A percentile compares a stretch with the other conserved stretches of the same genome.
Evolutionary conservation across 2,329 filamentous ascomycete species (phyloP).

Genomic region (Fusarium heterosporum): DNA sequence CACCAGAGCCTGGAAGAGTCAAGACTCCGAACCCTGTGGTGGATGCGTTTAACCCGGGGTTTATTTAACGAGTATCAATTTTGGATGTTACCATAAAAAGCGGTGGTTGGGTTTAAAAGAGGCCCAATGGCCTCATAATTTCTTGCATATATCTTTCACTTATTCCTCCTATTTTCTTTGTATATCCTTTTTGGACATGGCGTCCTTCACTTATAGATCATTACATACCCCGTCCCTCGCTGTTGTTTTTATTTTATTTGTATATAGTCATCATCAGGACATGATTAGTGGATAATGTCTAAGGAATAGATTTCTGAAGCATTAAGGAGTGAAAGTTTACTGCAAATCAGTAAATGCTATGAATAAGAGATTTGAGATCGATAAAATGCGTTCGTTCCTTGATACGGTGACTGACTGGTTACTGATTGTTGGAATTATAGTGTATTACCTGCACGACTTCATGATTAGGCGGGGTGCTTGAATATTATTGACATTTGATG

Average conservation of each 20-base stretch:
- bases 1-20: constrained; percentile 13
- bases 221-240: constrained; percentile 37
- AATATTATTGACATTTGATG: too few relatives aligned
- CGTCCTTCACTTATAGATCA: constrained; percentile 38
- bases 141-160: constrained; percentile 20
- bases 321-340: neutral
- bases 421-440: neutral
- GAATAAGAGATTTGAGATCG: neutral
- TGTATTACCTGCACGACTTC: too few relatives aligned
- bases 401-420: too few relatives aligned
- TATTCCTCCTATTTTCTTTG: constrained; percentile 12
- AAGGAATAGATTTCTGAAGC: constrained; percentile 31
- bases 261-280: constrained; percentile 36
- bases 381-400: neutral
- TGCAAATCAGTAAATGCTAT: neutral
- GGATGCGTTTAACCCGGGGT: constrained; percentile 43
- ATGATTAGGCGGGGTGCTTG: too few relatives aligned
- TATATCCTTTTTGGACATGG: constrained; percentile 21
- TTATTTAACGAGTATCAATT: constrained; percentile 34
- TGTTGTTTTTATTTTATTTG: constrained; percentile 11
- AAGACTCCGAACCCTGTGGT: constrained; percentile 42
- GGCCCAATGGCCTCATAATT: constrained; percentile 29
- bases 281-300: constrained; percentile 43
- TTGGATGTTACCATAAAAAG: constrained; percentile 8
- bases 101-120: constrained; percentile 12